Evolutionary conservation across 2,329 filamentous ascomycete genomes (phyloP).

Genomic region (Capronia americana): DNA sequence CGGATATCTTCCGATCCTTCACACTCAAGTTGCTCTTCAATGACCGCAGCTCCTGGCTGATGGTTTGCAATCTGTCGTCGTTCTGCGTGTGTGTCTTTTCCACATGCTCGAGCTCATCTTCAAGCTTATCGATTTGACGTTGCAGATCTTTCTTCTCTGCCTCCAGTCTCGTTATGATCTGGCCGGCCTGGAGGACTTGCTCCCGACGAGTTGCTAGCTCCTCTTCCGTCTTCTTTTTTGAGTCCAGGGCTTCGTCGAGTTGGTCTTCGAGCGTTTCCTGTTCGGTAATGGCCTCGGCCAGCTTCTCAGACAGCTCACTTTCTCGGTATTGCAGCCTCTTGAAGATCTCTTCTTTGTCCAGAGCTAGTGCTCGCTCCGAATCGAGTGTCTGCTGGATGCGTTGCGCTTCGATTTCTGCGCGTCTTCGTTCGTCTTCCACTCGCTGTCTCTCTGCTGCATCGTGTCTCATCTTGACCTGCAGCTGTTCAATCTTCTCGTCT

Average conservation of each 20-base stretch:
- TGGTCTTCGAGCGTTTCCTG: slow-evolving; percentile 94
- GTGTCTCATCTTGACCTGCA: slow-evolving; percentile 81
- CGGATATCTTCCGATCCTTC: slow-evolving; percentile 87
- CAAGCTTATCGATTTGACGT: slow-evolving; percentile 70
- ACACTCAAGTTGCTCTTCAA: slow-evolving; percentile 86
- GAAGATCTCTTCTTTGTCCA: slow-evolving; percentile 99
- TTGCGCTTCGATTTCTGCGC: slow-evolving; percentile 84
- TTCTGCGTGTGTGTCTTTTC: slow-evolving; percentile 74
- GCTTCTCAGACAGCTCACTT: slow-evolving; percentile 87
- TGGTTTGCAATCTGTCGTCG: slow-evolving; percentile 74
- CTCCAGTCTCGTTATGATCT: slow-evolving; percentile 84
- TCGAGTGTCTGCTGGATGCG: slow-evolving; percentile 93
- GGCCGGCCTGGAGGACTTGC: slow-evolving; percentile 89
- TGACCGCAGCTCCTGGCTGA: slow-evolving; percentile 84
- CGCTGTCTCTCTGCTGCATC: slow-evolving; percentile 77
- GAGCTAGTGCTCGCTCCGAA: slow-evolving; percentile 89
- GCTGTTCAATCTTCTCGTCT: slow-evolving; percentile 87
- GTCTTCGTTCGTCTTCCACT: slow-evolving; percentile 88
- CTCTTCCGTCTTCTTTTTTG: slow-evolving; percentile 86
- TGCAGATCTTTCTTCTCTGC: slow-evolving; percentile 80
- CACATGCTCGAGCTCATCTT: slow-evolving; percentile 73
- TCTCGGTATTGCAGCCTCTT: slow-evolving; percentile 93
- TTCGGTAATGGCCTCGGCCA: slow-evolving; percentile 88
- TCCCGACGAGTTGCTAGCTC: slow-evolving; percentile 78
- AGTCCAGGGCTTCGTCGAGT: slow-evolving; percentile 83